Evolutionary conservation across 352 stramenopile genomes (phyloP).

Genomic region (Pythium grandisporangium): DNA sequence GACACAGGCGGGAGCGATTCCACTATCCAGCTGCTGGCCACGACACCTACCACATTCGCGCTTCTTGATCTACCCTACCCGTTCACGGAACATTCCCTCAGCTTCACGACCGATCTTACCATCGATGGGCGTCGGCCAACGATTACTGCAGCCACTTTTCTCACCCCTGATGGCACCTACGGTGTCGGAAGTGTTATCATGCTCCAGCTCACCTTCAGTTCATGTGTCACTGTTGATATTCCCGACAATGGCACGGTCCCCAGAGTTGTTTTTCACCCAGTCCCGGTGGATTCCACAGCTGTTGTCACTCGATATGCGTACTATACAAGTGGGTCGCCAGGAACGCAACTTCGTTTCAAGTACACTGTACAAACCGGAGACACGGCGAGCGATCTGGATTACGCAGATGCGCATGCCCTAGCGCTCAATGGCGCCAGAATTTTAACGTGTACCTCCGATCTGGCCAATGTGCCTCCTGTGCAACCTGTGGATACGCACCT

Average conservation of each 20-base stretch:
- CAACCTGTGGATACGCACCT: conserved; percentile 65
- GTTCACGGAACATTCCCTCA: conserved; percentile 49
- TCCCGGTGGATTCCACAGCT: conserved; percentile 12
- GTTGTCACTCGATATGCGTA: conserved; percentile 47
- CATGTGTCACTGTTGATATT: conserved; percentile 35
- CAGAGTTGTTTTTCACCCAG: conserved; percentile 49
- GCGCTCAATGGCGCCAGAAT: conserved; percentile 61
- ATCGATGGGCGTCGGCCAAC: conserved; percentile 62
- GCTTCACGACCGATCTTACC: conserved; percentile 55
- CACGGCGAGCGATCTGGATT: conserved; percentile 51
- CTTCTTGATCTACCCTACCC: conserved; percentile 64
- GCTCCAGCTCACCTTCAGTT: conserved; percentile 56
- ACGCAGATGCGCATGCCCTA: conserved; percentile 41
- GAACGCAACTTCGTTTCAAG: conserved; percentile 48
- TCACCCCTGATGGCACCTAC: conserved; percentile 59
- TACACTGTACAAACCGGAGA: conserved; percentile 73
- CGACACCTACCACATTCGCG: conserved; percentile 54
- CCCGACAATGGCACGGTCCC: conserved; percentile 21
- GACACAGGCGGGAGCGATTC: conserved; percentile 36
- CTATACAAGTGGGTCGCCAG: conserved; percentile 47
- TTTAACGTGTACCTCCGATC: conserved; percentile 43
- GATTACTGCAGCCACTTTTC: conserved; percentile 36
- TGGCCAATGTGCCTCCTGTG: conserved; percentile 15
- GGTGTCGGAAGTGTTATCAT: conserved; percentile 41
- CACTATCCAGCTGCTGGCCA: conserved; percentile 53